Evolutionary conservation across 192 early-diverging fungal genomes (phyloP).

Genomic region (Geranomyces michiganensis): DNA sequence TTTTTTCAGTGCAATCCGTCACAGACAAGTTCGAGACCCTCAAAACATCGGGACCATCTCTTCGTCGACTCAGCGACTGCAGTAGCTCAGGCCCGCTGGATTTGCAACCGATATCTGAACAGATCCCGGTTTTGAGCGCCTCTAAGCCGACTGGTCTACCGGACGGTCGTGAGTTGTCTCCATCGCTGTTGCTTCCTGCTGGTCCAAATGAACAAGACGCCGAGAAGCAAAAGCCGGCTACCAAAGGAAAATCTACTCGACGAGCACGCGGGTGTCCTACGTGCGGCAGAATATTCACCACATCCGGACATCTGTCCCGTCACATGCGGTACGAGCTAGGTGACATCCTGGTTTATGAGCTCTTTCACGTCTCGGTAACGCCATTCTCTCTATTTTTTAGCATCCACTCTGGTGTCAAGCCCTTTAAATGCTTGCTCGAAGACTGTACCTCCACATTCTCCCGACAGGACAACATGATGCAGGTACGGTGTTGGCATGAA

Average conservation of each 20-base stretch:
- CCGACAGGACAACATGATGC: constrained; percentile 47
- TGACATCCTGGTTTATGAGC: neutral
- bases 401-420: constrained; percentile 41
- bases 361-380: neutral
- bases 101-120: no score
- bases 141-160: no score
- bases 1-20: neutral
- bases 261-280: no score
- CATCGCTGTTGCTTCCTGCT: no score
- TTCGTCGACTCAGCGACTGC: no score
- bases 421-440: constrained; percentile 32
- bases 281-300: neutral
- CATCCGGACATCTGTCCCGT: constrained; percentile 20
- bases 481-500: constrained; percentile 15
- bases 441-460: constrained; percentile 36
- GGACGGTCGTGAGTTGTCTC: no score
- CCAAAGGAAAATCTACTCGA: no score
- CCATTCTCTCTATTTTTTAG: constrained; percentile 12
- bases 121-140: no score
- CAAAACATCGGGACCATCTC: no score
- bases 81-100: no score
- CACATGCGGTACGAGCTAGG: constrained; percentile 3
- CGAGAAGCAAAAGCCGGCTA: no score
- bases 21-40: neutral
- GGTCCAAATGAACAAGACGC: no score